Evolutionary conservation across 169 alveolate genomes (phyloP).

Genomic region (Condylostoma magnum): DNA sequence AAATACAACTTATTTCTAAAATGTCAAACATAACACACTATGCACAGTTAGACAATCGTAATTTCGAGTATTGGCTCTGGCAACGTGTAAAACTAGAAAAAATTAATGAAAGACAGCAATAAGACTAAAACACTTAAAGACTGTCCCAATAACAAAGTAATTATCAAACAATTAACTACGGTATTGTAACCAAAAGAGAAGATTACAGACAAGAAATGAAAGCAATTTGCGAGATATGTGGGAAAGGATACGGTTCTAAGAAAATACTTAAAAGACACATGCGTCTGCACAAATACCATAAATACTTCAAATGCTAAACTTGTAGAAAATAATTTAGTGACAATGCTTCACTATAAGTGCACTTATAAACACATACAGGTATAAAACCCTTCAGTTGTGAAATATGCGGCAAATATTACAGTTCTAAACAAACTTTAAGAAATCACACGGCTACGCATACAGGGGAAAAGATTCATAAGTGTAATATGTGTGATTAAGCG

Average conservation of each 20-base stretch:
- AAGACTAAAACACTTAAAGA: too few relatives aligned
- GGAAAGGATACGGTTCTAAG: neutral
- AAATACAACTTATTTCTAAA: too few relatives aligned
- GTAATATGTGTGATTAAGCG: neutral
- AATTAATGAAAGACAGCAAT: too few relatives aligned
- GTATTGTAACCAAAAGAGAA: too few relatives aligned
- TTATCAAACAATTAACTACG: too few relatives aligned
- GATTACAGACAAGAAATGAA: too few relatives aligned
- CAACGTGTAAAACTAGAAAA: too few relatives aligned
- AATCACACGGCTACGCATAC: neutral
- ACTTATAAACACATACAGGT: neutral
- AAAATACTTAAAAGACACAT: neutral
- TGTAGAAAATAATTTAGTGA: neutral
- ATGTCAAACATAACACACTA: too few relatives aligned
- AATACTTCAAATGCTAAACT: neutral
- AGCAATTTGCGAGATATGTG: neutral
- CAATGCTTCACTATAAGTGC: neutral
- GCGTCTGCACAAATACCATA: neutral
- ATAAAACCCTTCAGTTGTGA: neutral
- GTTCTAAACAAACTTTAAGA: neutral
- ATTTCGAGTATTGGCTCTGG: too few relatives aligned
- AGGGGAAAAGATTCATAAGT: neutral
- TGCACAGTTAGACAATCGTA: too few relatives aligned
- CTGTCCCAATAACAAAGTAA: too few relatives aligned
- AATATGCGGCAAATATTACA: neutral